phyloP scores from a whole-genome alignment of 2,329 filamentous ascomycete species.

The Aureobasidium sp. region DNA sequence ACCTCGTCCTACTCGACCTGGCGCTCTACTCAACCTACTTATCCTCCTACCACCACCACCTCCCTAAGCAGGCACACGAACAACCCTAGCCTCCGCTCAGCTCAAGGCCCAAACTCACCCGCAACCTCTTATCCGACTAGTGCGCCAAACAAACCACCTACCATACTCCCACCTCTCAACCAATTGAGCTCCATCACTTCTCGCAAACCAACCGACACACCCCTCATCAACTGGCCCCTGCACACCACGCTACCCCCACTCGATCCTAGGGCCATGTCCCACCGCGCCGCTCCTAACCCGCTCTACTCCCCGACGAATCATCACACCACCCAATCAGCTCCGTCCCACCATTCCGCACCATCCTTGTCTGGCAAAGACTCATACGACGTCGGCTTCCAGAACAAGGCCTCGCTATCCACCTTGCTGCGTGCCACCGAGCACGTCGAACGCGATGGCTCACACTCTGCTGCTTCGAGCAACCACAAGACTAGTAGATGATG shows the following conservation, averaged over 20 bases:
- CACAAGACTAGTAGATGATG: background rate
- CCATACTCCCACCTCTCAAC: background rate
- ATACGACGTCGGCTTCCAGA: background rate
- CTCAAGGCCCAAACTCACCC: background rate
- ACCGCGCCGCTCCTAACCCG: background rate
- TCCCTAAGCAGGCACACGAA: background rate
- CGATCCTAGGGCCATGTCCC: background rate
- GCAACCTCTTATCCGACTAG: background rate
- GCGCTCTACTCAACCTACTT: background rate
- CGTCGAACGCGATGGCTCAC: background rate
- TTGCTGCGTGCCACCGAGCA: slow-evolving; percentile 3
- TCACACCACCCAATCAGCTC: background rate
- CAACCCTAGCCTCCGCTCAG: background rate
- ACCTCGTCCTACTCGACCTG: background rate
- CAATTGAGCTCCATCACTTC: background rate
- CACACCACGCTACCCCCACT: slow-evolving; percentile 6
- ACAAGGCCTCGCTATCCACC: slow-evolving; percentile 1
- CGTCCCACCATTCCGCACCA: background rate
- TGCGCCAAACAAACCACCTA: background rate
- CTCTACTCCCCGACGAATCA: background rate
- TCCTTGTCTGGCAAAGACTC: background rate
- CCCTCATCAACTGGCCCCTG: slow-evolving; percentile 9
- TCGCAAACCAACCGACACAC: background rate
- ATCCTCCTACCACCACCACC: background rate
- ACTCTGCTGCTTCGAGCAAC: background rate